Conservation (phyloP, 331 rosid species). For the Quercus tomentella region DNA sequence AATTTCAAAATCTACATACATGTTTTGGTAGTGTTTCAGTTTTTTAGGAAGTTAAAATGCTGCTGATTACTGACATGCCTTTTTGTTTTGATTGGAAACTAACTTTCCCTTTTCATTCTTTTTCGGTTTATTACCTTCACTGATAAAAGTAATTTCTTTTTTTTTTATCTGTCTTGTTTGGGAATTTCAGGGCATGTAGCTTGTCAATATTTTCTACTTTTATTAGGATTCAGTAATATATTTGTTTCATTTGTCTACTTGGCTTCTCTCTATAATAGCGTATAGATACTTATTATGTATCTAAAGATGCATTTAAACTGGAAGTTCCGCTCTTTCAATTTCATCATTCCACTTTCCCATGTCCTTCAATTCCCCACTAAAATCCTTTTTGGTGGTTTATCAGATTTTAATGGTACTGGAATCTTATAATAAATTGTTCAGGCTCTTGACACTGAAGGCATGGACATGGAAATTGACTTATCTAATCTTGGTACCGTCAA, state of each 20-base stretch:
- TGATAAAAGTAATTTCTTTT: neutral
- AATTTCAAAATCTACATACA: neutral
- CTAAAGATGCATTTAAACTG: neutral
- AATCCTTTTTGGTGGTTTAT: neutral
- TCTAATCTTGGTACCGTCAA: constrained; percentile 99
- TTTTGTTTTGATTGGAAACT: neutral
- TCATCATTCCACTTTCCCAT: neutral
- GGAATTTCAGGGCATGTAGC: neutral
- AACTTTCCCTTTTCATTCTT: no score
- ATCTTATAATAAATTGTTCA: constrained; percentile 17
- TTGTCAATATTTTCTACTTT: neutral
- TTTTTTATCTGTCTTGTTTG: neutral
- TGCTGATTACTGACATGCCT: neutral
- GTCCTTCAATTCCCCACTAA: neutral
- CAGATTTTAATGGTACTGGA: neutral
- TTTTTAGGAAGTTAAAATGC: no score
- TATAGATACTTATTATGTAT: neutral
- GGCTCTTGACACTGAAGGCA: constrained; percentile 89
- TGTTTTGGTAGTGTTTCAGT: neutral
- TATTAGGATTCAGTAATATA: neutral
- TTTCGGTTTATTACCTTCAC: neutral
- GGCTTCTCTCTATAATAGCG: neutral
- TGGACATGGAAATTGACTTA: constrained; percentile 98
- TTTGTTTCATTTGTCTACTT: constrained; percentile 1
- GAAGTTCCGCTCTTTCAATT: neutral